A percentile compares a stretch with the other conserved stretches of the same genome.
phyloP scores from a whole-genome alignment of 805 yeast genomes.

The Zygotorulaspora chibaensis region DNA sequence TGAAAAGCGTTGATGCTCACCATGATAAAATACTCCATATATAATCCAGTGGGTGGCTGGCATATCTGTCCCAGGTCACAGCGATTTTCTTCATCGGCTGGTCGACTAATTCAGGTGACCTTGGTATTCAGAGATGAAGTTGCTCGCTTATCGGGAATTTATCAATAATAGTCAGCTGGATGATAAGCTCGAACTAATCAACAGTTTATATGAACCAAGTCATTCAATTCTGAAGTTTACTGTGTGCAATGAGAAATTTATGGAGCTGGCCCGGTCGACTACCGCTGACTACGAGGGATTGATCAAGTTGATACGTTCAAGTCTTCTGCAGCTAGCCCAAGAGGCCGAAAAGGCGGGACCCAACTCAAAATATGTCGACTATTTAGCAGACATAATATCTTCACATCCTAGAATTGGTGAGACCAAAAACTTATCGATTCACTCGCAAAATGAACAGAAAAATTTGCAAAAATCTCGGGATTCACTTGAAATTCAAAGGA shows the following conservation, averaged over 20 bases:
- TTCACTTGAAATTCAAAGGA: slow-evolving; percentile 39
- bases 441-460: slow-evolving; percentile 68
- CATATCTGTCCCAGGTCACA: neutral
- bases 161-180: slow-evolving; percentile 1
- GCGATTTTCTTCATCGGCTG: too few relatives aligned
- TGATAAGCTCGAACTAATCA: slow-evolving; percentile 15
- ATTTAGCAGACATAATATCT: slow-evolving; percentile 56
- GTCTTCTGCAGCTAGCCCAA: slow-evolving; percentile 35
- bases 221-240: slow-evolving; percentile 19
- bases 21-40: neutral
- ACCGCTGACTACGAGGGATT: slow-evolving; percentile 36
- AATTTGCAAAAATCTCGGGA: slow-evolving; percentile 49
- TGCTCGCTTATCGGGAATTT: slow-evolving; percentile 4
- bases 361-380: slow-evolving; percentile 19
- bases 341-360: slow-evolving; percentile 26
- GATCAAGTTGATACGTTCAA: slow-evolving; percentile 43
- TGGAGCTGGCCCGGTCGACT: slow-evolving; percentile 4
- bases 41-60: neutral
- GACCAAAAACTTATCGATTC: slow-evolving; percentile 51
- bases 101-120: too few relatives aligned
- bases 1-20: neutral
- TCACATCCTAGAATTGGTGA: slow-evolving; percentile 92
- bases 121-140: neutral
- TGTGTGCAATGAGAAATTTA: slow-evolving; percentile 10
- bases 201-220: slow-evolving; percentile 22